These are phyloP conservation scores for Fraxinus ornus DNA, from an alignment of 305 asterid genomes.

Conservation along the genomic window DNA sequence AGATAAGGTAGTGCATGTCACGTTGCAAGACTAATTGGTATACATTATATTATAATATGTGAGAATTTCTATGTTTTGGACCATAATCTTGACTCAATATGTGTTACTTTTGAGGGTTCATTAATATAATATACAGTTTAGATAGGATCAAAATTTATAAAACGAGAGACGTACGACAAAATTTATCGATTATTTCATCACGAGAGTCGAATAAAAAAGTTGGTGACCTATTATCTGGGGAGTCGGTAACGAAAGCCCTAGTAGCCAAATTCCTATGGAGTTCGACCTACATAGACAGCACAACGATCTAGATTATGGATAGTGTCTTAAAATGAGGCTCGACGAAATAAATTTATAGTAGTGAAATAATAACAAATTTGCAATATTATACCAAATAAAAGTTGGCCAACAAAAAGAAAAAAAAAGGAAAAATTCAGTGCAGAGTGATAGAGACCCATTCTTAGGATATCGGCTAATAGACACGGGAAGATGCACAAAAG, in stretches of 20 bases:
- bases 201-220: neutral
- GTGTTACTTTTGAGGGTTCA: neutral
- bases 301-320: neutral
- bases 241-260: neutral
- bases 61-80: neutral
- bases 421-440: conserved; percentile 9
- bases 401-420: conserved; percentile 2
- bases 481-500: conserved; percentile 41
- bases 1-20: conserved; percentile 31
- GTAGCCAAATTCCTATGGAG: neutral
- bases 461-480: conserved; percentile 45
- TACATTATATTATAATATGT: neutral
- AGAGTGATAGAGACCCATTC: conserved; percentile 43
- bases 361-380: neutral
- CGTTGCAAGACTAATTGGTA: conserved; percentile 19
- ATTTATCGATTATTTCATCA: neutral
- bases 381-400: neutral
- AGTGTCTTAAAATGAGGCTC: neutral
- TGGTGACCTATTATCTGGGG: neutral
- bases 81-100: neutral
- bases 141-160: neutral
- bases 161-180: neutral
- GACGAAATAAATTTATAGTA: neutral
- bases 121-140: neutral
- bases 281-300: neutral